Evolutionary conservation across 2,329 filamentous ascomycete species (phyloP), one percentile per base, ranked within the genome.

Genomic region (Monilinia polystroma): DNA sequence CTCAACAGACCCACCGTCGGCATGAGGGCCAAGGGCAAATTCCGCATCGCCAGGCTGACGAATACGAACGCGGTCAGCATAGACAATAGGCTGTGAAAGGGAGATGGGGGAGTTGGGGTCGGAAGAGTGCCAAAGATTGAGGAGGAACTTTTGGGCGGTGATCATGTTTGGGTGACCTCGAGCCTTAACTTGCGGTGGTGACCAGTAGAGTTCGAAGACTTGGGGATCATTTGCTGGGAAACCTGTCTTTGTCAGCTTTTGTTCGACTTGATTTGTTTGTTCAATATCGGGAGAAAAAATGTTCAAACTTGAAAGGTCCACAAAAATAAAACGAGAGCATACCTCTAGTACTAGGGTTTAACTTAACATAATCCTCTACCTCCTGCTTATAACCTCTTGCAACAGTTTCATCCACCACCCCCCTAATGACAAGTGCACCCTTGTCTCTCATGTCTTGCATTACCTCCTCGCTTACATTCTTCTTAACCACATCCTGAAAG

Each of bases 131-230:
- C 60, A 91, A 76, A 6, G 78, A 75, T 8, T 79, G 81, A 91
- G 87, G 45, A 93, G 81, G 35, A 84, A 84, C 10, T 78, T 79
- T 71, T 92, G 90, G 0, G 85, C 81, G 29, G 78, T 75, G 26
- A 92, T 78, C 69, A 92, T 77, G 68, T 87, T 85, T 0, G 87
- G 84, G 73, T 93, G 87, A 0, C 83, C 79, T n/a, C 90, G 83
- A 4, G 89, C 90, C 70, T 84, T 82, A 54, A 90, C 79, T 75
- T 93, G 90, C 1, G 88, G 80, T 1, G 82, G 81, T 0, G 88
- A 89, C 90, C 90, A 92, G 78, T 92, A 93, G 1, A 93, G 79
- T 75, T 92, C 90, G 73, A 86, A 91, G 7, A 93, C 89, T 55
- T 90, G 87, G 0, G 89, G 89, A 53, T 87, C 82, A 56, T 88